Evolutionary conservation across 116 monocot genomes (phyloP), one percentile per base, ranked within the genome.

Genomic region (Trichopus zeylanicus): DNA sequence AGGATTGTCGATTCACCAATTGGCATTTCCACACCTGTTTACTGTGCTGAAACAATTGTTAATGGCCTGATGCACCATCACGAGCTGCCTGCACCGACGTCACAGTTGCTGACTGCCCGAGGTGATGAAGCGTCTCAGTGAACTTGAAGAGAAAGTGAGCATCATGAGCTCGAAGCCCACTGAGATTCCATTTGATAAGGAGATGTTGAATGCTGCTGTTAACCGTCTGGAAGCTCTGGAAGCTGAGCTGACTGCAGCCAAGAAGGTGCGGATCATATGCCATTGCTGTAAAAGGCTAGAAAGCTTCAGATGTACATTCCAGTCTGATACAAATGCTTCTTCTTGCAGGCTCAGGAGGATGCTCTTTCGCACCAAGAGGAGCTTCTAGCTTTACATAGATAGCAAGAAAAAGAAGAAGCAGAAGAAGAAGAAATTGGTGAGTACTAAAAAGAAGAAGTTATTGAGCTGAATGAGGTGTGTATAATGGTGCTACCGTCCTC

Each of bases 381-480:
- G 60, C 60, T 91, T 60, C 33, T 83, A 60, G 83, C 77, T 64
- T 82, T 74, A n/a, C n/a, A 58, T 90, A 28, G 79, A 82, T 26
- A 85, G 76, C 65, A 85, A 85, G 63, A 78, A 79, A 32, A 71
- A 65, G 51, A 90, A 81, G 75, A 89, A n/a, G n/a, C n/a, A n/a
- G n/a, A n/a, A 73, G 75, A 90, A 64, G 11, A 74, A 8, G 31
- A 31, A 31, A 33, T n/a, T 58, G 29, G 57, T 58, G 23, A 58
- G 57, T 35, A 13, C 13, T 42, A 16, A 12, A 39, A 39, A 39
- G 16, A 2, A 16, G 18, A 37, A 15, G n/a, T n/a, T n/a, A n/a
- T n/a, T n/a, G n/a, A n/a, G n/a, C n/a, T n/a, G n/a, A n/a, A n/a
- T n/a, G n/a, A n/a, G n/a, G n/a, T n/a, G n/a, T n/a, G n/a, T n/a